Evolutionary conservation across 768 basidiomycete species (phyloP), one percentile per base, ranked within the genome.

Genomic region (Suillus subluteus): DNA sequence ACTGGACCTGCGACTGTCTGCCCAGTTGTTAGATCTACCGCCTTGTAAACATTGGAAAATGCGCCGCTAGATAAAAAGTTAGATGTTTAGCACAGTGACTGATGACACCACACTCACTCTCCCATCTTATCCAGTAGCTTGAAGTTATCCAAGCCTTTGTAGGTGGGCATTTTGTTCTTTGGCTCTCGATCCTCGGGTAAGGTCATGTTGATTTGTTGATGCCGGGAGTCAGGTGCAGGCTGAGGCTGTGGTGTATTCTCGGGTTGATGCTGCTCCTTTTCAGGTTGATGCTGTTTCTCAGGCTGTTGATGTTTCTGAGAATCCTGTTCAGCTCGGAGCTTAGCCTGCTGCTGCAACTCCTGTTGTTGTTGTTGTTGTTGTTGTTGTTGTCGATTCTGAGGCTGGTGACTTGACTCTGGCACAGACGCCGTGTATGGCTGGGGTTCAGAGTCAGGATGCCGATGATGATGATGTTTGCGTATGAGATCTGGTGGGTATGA

Each of bases 31-130:
- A 87, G 83, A 75, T 98, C 92, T 64, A 91, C 72, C 16, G 95
- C 97, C 76, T 93, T 94, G 85, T 97, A 99, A 11, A 99, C 97
- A 75, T 98, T 95, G n/a, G 96, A 98, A 77, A 99, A 99, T 52
- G 97, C 97, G 67, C 97, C 97, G 73, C 90, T 94, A 72, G 50
- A 73, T 40, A 67, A 77, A 65, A 46, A 66, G 63, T 50, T 48
- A 52, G 6, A 44, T 43, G 46, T 44, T 2, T 18, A 30, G 26
- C 3, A 23, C n/a, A 9, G 58, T 63, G 55, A 58, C 65, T 61
- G 64, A 65, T 55, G 54, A 43, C 65, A 62, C 64, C 58, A 63
- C 44, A 90, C 94, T 78, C 68, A 96, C 94, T 96, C 94, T 83
- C 94, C 95, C 94, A 95, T 96, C 84, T 94, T 95, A 63, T 91